These are phyloP conservation scores for Nadsonia commutata DNA, from an alignment of 1,139 yeast genomes.

Conservation along the genomic window DNA sequence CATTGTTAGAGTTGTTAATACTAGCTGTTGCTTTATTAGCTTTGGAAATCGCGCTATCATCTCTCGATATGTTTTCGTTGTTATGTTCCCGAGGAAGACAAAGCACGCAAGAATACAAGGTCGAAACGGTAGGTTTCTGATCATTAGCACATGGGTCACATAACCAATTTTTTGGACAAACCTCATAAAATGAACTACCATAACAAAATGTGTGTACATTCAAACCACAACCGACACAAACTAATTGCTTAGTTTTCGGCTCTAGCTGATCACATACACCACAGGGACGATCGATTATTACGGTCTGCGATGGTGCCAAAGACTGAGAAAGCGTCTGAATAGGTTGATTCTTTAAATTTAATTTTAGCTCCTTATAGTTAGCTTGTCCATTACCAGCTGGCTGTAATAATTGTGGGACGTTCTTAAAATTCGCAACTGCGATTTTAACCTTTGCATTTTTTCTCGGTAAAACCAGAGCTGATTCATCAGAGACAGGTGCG, in stretches of 20 bases:
- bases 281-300: slow-evolving; percentile 27
- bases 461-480: slow-evolving; percentile 2
- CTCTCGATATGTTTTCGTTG: slow-evolving; percentile 31
- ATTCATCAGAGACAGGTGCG: too few species aligned
- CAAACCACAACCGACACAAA: slow-evolving; percentile 57
- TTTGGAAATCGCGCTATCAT: slow-evolving; percentile 19
- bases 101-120: slow-evolving; percentile 47
- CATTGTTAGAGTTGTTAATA: slow-evolving; percentile 11
- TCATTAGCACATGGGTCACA: slow-evolving; percentile 78
- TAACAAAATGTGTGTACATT: slow-evolving; percentile 60
- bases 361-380: too few species aligned
- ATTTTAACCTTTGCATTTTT: slow-evolving; percentile 1
- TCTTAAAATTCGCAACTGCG: too few species aligned
- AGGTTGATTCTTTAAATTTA: too few species aligned
- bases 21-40: not conserved
- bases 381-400: too few species aligned
- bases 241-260: slow-evolving; percentile 26
- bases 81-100: slow-evolving; percentile 45
- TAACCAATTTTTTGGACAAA: slow-evolving; percentile 33
- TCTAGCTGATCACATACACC: slow-evolving; percentile 41
- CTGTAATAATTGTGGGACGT: too few species aligned
- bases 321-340: too few species aligned
- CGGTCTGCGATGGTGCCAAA: not conserved
- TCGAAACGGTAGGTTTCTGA: slow-evolving; percentile 41
- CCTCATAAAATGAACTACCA: slow-evolving; percentile 28